Base-by-base conservation (phyloP, 441 rosid species). In the Melastoma candidum region DNA sequence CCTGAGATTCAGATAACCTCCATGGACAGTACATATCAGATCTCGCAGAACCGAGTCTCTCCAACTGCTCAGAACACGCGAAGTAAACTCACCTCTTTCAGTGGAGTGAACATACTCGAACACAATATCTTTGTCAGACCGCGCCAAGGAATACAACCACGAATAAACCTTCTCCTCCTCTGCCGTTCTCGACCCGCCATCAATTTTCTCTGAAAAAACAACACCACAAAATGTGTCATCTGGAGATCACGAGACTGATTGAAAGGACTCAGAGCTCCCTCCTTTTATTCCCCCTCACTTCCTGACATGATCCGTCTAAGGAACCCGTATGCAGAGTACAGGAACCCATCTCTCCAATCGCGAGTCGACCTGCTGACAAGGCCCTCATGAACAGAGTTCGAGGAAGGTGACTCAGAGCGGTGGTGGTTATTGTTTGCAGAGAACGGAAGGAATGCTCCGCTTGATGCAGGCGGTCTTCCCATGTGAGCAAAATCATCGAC, bases 51-150 rank as follows among this genome's bases (percentile, higher is more conserved):
- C 41, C 7, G 6, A 36, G 41, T 9, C 7, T 36, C 6, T 4
- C 7, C 41, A 9, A 36, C 8, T 9, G 8, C 8, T 36, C 41
- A 36, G 41, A 36, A 36, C 7, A 9, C 41, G 41, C 8, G 8
- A 36, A 36, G 41, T 36, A 4, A 36, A 53, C 77, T 57, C 17
- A 78, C 85, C 92, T 51, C 85, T 75, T 75, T 83, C 87, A 0
- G 87, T 83, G 57, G 92, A 83, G 32, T 67, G 74, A 64, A 78
- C 83, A 71, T 78, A 83, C 69, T 83, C 87, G 25, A 70, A 83
- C 54, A 66, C 87, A 62, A 83, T 36, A 61, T 81, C 70, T 61
- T 51, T 78, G 4, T 77, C 77, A 13, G 87, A 58, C 54, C 67
- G 76, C 2, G 87, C 85, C 69, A 83, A 48, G 12, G 78, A 55